Evolutionary conservation across 768 basidiomycete genomes (phyloP), one percentile per base, ranked within the genome.

Genomic region (Mycena filopes): DNA sequence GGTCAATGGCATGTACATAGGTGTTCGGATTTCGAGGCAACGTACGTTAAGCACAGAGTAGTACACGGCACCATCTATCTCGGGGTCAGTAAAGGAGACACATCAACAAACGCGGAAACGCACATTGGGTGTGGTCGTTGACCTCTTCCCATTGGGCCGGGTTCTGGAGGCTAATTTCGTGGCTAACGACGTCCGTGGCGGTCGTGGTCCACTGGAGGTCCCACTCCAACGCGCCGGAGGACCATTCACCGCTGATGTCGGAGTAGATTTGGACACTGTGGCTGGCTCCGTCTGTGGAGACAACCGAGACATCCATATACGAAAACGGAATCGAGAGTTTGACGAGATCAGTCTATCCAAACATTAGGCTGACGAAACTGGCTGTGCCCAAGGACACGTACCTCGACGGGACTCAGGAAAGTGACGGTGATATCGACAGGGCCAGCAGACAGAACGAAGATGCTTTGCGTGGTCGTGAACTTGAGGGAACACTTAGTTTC

Each of bases 351-450:
- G 74, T 80, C 88, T 89, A 36, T 51, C 5, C 18, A 11, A 18
- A 29, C 33, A 13, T 36, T 36, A 36, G 36, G 9, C 29, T 58
- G 16, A 63, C 23, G 29, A 28, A 41, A 28, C 10, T 20, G 21
- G 26, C 28, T 18, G 11, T 28, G 25, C 31, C n/a, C n/a, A n/a
- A 1, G 7, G 13, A 26, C 42, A 60, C 72, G 40, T 72, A 88
- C 88, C 80, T 90, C 89, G n/a, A 92, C 85, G 7, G 89, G 89
- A 66, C 88, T 90, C 45, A 90, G 75, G 71, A 92, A 92, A 5
- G 79, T 87, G 13, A 86, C 82, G 11, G 86, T 86, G 38, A 91
- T 65, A 67, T 89, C 87, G 16, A 92, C 78, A 8, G 86, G 85
- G 6, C 90, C 90, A 10, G 90, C 88, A 8, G 82, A 83, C 57